These are phyloP conservation scores for Nakazawaea sp. DNA, from an alignment of 805 yeast genomes.

Conservation along the genomic window DNA sequence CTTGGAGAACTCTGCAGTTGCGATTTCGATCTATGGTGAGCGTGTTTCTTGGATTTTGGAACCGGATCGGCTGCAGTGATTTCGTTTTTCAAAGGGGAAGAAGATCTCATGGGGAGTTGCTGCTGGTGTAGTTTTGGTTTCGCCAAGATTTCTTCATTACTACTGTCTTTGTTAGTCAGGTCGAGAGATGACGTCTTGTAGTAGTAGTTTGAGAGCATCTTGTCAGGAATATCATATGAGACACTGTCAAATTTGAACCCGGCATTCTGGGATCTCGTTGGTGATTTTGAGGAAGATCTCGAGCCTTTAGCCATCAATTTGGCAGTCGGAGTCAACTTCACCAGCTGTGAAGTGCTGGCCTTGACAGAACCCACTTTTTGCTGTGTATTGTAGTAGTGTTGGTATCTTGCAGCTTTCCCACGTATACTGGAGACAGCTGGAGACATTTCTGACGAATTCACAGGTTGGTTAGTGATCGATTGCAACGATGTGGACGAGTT, in stretches of 20 bases:
- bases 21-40: constrained; percentile 4
- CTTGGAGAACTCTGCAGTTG: too few relatives aligned
- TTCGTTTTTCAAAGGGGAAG: constrained; percentile 11
- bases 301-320: neutral
- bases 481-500: constrained; percentile 5
- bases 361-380: constrained; percentile 14
- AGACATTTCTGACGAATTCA: neutral
- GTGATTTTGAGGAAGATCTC: constrained; percentile 4
- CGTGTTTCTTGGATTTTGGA: neutral
- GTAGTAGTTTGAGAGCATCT: constrained; percentile 3
- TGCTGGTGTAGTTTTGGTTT: neutral
- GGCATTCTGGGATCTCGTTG: constrained; percentile 1
- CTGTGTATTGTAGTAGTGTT: constrained; percentile 22
- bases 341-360: neutral
- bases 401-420: constrained; percentile 17
- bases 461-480: neutral
- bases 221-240: constrained; percentile 23
- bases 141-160: too few relatives aligned
- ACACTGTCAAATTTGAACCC: constrained; percentile 27
- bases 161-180: too few relatives aligned
- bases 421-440: constrained; percentile 5
- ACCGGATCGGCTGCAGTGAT: neutral
- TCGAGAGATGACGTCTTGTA: too few relatives aligned
- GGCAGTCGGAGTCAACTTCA: neutral
- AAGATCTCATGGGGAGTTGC: constrained; percentile 1